A percentile compares a stretch with the other conserved stretches of the same genome.
phyloP scores from a whole-genome alignment of 1,284 basidiomycete genomes.

The Salmacisia buchloeana region DNA sequence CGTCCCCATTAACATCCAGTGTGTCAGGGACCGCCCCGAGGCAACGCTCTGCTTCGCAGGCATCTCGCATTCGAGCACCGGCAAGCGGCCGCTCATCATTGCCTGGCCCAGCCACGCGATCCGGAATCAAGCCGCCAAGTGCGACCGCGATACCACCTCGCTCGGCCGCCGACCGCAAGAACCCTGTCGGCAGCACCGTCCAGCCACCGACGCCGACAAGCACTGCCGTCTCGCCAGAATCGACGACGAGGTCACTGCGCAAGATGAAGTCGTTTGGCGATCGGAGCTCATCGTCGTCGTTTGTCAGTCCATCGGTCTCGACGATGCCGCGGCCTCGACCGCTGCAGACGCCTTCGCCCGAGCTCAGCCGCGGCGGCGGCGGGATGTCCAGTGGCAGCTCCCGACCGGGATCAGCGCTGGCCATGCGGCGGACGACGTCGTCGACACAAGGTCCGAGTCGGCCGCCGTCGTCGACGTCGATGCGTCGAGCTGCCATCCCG shows the following conservation, averaged over 20 bases:
- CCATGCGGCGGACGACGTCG: not conserved
- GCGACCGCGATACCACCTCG: no score
- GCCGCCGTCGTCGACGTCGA: slow-evolving; percentile 3
- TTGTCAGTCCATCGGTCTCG: slow-evolving; percentile 2
- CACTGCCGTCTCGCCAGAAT: not conserved
- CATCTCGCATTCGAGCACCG: not conserved
- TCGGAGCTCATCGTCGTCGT: slow-evolving; percentile 4
- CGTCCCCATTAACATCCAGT: no score
- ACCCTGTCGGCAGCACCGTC: no score
- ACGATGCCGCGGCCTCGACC: not conserved
- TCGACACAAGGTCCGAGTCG: not conserved
- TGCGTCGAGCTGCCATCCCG: not conserved
- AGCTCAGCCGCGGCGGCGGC: not conserved
- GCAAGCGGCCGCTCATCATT: not conserved
- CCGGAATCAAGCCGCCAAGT: not conserved
- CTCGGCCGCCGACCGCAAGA: no score
- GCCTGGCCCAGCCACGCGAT: not conserved
- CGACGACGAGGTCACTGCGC: not conserved
- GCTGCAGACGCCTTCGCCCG: not conserved
- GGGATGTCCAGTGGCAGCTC: not conserved
- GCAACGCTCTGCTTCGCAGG: not conserved
- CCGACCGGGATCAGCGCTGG: not conserved
- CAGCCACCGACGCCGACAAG: no score
- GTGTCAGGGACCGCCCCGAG: not conserved
- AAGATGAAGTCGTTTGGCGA: slow-evolving; percentile 11